Evolutionary conservation across 371 early-diverging fungal species (phyloP).

Genomic region (Saksenaea oblongispora): DNA sequence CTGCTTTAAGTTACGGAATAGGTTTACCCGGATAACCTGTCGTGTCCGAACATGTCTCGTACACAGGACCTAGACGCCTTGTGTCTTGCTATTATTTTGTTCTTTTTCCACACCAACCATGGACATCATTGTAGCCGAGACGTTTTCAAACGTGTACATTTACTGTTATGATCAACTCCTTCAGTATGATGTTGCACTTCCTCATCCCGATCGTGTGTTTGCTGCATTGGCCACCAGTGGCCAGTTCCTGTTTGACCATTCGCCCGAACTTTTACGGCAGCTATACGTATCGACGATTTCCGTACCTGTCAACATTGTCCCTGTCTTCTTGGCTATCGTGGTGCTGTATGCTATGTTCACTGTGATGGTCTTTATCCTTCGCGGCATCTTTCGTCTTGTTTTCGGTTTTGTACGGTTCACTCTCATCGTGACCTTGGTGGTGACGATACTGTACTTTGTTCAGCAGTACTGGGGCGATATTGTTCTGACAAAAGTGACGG

Average conservation of each 20-base stretch:
- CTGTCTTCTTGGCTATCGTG: constrained; percentile 29
- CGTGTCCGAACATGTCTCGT: no score
- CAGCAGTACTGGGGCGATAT: constrained; percentile 11
- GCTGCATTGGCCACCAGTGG: constrained; percentile 8
- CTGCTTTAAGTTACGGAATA: no score
- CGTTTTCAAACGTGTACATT: constrained; percentile 31
- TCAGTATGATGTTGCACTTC: constrained; percentile 24
- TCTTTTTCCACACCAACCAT: constrained; percentile 6
- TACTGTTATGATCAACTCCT: constrained; percentile 28
- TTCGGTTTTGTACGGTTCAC: constrained; percentile 44
- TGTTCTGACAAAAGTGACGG: background rate
- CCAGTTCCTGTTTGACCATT: constrained; percentile 11
- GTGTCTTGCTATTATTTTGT: background rate
- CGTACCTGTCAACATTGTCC: constrained; percentile 7
- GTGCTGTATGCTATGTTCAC: constrained; percentile 35
- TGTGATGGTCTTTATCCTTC: constrained; percentile 24
- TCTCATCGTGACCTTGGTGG: constrained; percentile 27
- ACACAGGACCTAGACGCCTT: no score
- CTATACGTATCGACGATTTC: constrained; percentile 13
- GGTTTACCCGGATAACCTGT: no score
- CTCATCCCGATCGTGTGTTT: constrained; percentile 25
- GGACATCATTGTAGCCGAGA: constrained; percentile 27
- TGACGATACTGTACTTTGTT: constrained; percentile 18
- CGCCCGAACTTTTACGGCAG: constrained; percentile 28
- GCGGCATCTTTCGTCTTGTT: constrained; percentile 32